Percentiles rank a stretch among this genome's conserved stretches.
These are phyloP conservation scores for Tolypocladium ovalisporum DNA, from an alignment of 2,329 filamentous ascomycete species.

Conservation along the genomic window DNA sequence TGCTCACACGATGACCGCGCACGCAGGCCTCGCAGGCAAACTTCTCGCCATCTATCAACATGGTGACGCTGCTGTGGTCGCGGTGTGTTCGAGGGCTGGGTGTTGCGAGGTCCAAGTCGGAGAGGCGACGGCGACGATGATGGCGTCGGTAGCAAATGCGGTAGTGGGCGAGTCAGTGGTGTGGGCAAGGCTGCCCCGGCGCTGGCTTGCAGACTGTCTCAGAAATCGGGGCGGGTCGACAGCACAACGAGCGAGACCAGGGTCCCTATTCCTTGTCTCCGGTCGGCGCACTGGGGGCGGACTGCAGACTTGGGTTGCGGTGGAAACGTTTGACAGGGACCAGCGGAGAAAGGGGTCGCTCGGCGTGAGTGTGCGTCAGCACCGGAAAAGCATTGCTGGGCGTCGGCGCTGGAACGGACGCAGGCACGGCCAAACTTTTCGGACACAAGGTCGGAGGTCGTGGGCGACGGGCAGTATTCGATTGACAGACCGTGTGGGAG, in stretches of 20 bases:
- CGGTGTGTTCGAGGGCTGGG: neutral
- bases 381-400: neutral
- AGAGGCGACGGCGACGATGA: neutral
- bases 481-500: constrained; percentile 4
- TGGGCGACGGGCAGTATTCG: constrained; percentile 7
- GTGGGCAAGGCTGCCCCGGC: constrained; percentile 7
- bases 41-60: constrained; percentile 93
- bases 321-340: constrained; percentile 4
- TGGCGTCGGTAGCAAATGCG: neutral
- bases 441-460: constrained; percentile 16
- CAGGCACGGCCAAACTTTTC: constrained; percentile 13
- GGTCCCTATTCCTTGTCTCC: constrained; percentile 7
- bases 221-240: constrained; percentile 7
- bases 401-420: neutral
- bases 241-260: neutral
- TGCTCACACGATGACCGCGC: constrained; percentile 96
- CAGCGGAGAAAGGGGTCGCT: constrained; percentile 5
- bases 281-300: constrained; percentile 5
- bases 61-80: constrained; percentile 25
- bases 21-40: constrained; percentile 97
- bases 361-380: constrained; percentile 5
- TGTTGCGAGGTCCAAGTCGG: neutral
- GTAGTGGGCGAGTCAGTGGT: constrained; percentile 2
- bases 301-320: constrained; percentile 4
- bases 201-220: constrained; percentile 7